Conservation (phyloP, 2,329 filamentous ascomycete species). For the Tetracladium maxilliforme region DNA sequence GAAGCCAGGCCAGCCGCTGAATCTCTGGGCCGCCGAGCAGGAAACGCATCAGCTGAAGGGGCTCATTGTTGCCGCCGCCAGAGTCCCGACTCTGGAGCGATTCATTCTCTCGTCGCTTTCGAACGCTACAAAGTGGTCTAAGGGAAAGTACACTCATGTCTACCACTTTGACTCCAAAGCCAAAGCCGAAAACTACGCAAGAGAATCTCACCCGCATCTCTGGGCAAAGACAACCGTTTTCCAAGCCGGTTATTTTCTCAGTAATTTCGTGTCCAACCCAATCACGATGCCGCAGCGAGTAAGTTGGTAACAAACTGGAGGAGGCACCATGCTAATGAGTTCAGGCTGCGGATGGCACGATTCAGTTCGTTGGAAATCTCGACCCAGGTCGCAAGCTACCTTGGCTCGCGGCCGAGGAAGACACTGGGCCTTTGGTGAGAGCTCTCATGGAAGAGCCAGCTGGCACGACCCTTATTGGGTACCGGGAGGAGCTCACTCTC, state of each 20-base stretch:
- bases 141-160: slow-evolving; percentile 10
- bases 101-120: slow-evolving; percentile 10
- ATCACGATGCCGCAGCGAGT: slow-evolving; percentile 6
- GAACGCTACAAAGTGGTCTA: slow-evolving; percentile 6
- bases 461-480: slow-evolving; percentile 26
- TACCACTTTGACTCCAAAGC: slow-evolving; percentile 17
- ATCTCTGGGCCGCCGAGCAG: slow-evolving; percentile 6
- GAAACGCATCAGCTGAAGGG: slow-evolving; percentile 13
- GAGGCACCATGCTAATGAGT: no score
- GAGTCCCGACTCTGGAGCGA: slow-evolving; percentile 13
- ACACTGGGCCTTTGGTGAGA: slow-evolving; percentile 26
- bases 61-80: slow-evolving; percentile 11
- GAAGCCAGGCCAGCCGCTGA: slow-evolving; percentile 1
- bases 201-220: slow-evolving; percentile 16
- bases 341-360: slow-evolving; percentile 13
- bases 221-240: slow-evolving; percentile 8
- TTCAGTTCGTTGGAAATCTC: slow-evolving; percentile 15
- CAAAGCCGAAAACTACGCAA: slow-evolving; percentile 10
- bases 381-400: slow-evolving; percentile 14
- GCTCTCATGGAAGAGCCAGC: slow-evolving; percentile 23
- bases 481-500: no score
- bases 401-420: slow-evolving; percentile 20
- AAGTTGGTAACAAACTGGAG: no score
- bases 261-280: no score
- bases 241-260: no score